Base-by-base conservation (phyloP, 768 basidiomycete species). In the Tulasnella calospora region DNA sequence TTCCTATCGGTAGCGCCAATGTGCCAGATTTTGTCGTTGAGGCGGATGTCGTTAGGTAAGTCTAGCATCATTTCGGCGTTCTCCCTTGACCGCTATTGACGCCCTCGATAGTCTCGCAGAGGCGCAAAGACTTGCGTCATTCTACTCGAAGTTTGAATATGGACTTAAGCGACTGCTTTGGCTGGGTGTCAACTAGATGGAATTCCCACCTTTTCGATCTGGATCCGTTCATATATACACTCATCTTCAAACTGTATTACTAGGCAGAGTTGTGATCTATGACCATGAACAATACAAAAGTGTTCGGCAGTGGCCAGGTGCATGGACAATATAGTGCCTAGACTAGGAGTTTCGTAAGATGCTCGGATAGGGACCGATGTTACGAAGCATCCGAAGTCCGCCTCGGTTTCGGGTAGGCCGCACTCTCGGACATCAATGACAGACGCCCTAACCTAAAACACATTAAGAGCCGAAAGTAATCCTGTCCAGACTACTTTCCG, bases 91-190 rank as follows among this genome's bases (percentile, higher is more conserved):
- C n/a, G 35, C 76, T 51, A 78, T 36, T 36, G 38, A 35, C 36
- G 17, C 12, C 36, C 71, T 51, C 79, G 71, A 77, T 81, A 96
- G 94, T 81, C 83, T 96, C 81, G 88, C 88, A 9, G 94, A 98
- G 81, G 96, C 96, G 2, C 91, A 92, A 83, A 88, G 89, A 76
- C 91, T 92, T 86, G 98, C 94, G 3, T 93, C 91, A 79, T 87
- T 96, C 81, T 93, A 94, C 83, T 90, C 95, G 19, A 95, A 95
- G 85, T 92, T 97, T 90, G 96, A 98, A 82, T 95, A 97, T 83
- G 94, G 94, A 0, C 87, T 98, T 73, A 98, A 96, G 87, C 87
- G 95, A 80, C 85, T 97, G 83, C 84, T 97, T 79, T 97, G 95
- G 95, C 84, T 97, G 71, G 93, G 94, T 76, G 75, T 76, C 33